Conservation (phyloP, 345 rosid species). For the Gossypium ekmanianum region DNA sequence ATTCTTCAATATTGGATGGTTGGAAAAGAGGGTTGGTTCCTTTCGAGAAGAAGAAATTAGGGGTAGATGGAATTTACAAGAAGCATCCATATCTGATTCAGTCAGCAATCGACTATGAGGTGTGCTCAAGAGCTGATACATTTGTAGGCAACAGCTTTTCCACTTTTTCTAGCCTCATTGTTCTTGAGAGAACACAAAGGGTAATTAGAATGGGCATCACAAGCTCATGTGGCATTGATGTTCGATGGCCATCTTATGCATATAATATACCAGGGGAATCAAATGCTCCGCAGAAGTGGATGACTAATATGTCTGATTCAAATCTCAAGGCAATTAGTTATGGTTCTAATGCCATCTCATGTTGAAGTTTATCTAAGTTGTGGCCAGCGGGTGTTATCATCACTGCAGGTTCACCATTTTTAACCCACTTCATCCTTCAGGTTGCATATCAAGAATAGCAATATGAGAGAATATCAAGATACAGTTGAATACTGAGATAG, state of each 20-base stretch:
- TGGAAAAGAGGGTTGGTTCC: slow-evolving; percentile 80
- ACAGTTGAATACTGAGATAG: slow-evolving; percentile 7
- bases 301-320: slow-evolving; percentile 77
- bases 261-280: slow-evolving; percentile 70
- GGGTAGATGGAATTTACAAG: slow-evolving; percentile 59
- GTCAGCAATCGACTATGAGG: slow-evolving; percentile 96
- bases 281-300: slow-evolving; percentile 68
- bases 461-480: slow-evolving; percentile 3
- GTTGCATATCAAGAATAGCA: not conserved
- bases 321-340: slow-evolving; percentile 81
- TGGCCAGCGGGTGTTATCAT: not conserved
- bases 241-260: slow-evolving; percentile 82
- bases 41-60: slow-evolving; percentile 81
- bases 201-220: slow-evolving; percentile 53
- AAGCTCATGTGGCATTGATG: slow-evolving; percentile 46
- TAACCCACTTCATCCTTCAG: not conserved
- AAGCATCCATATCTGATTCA: slow-evolving; percentile 84
- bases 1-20: slow-evolving; percentile 60
- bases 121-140: slow-evolving; percentile 74
- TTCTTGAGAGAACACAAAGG: slow-evolving; percentile 85
- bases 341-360: slow-evolving; percentile 66
- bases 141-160: slow-evolving; percentile 96
- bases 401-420: slow-evolving; percentile 1
- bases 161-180: slow-evolving; percentile 89
- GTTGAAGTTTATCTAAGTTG: slow-evolving; percentile 36